Percentiles rank a stretch among this genome's conserved stretches.
Conservation (phyloP, 805 yeast genomes). For the Helenozyma rhizophorensis region DNA sequence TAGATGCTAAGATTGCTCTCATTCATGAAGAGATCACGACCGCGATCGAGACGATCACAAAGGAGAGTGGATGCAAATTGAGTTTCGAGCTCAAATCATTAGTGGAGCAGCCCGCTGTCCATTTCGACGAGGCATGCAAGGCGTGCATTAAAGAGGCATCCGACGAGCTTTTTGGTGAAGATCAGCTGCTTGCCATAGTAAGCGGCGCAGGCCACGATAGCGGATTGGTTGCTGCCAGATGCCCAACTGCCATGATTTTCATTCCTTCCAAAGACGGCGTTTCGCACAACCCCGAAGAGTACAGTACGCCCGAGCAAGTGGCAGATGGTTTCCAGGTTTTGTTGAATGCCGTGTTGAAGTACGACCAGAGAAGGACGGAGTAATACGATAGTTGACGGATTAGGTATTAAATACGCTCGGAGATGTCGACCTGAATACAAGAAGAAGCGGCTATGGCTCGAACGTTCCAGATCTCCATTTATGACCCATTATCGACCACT, state of each 20-base stretch:
- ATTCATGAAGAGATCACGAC: slow-evolving; percentile 37
- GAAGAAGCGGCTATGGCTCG: too few species aligned
- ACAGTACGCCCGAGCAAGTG: slow-evolving; percentile 60
- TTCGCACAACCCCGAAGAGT: slow-evolving; percentile 65
- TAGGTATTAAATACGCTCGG: too few species aligned
- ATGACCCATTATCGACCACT: too few species aligned
- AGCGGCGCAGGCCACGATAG: slow-evolving; percentile 79
- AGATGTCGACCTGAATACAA: too few species aligned
- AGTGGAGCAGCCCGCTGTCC: slow-evolving; percentile 51
- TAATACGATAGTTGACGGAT: too few species aligned
- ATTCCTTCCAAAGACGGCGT: slow-evolving; percentile 66
- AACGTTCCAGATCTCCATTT: too few species aligned
- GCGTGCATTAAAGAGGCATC: slow-evolving; percentile 52
- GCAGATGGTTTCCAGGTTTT: slow-evolving; percentile 55
- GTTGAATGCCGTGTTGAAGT: slow-evolving; percentile 41
- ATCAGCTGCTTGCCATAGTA: slow-evolving; percentile 41
- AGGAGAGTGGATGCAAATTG: slow-evolving; percentile 26
- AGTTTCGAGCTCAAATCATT: slow-evolving; percentile 39
- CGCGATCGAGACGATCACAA: slow-evolving; percentile 33
- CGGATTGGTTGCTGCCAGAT: slow-evolving; percentile 49
- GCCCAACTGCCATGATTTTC: slow-evolving; percentile 73
- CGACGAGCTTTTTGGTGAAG: slow-evolving; percentile 42
- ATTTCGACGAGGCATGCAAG: slow-evolving; percentile 50
- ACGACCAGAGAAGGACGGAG: slow-evolving; percentile 17
- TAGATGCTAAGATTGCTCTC: slow-evolving; percentile 36